Evolutionary conservation across 192 early-diverging fungal genomes (phyloP).

Genomic region (Coemansia sp.): DNA sequence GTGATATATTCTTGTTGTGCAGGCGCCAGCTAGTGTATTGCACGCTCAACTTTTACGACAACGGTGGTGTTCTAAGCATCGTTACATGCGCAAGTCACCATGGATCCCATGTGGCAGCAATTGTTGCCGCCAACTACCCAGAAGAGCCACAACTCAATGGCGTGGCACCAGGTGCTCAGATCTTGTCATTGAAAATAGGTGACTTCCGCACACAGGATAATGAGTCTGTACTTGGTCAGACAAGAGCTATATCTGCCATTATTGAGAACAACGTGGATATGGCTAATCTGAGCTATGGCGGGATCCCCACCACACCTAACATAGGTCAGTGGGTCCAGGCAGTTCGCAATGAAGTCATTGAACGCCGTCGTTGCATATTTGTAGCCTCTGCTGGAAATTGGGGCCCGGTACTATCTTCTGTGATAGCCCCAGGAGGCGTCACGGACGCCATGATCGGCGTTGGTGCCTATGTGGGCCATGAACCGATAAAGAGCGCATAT

Average conservation of each 20-base stretch:
- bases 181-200: conserved; percentile 93
- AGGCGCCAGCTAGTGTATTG: conserved; percentile 79
- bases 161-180: conserved; percentile 92
- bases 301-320: conserved; percentile 64
- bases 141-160: conserved; percentile 83
- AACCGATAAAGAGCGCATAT: conserved; percentile 85
- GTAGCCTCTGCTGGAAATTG: conserved; percentile 88
- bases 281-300: conserved; percentile 88
- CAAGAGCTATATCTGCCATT: conserved; percentile 74
- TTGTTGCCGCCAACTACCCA: conserved; percentile 84
- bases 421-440: conserved; percentile 79
- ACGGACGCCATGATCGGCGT: conserved; percentile 79
- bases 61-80: conserved; percentile 72
- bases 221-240: conserved; percentile 80
- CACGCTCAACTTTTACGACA: conserved; percentile 92
- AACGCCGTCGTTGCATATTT: conserved; percentile 77
- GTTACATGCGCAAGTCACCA: conserved; percentile 80
- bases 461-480: conserved; percentile 82
- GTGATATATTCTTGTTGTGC: conserved; percentile 68
- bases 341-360: conserved; percentile 79
- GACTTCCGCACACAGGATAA: conserved; percentile 70
- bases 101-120: conserved; percentile 93
- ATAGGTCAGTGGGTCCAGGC: conserved; percentile 78
- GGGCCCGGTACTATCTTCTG: conserved; percentile 83
- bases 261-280: conserved; percentile 64